Base-by-base conservation (phyloP, 495 filamentous ascomycete genomes). In the Penicillium odoratum region DNA sequence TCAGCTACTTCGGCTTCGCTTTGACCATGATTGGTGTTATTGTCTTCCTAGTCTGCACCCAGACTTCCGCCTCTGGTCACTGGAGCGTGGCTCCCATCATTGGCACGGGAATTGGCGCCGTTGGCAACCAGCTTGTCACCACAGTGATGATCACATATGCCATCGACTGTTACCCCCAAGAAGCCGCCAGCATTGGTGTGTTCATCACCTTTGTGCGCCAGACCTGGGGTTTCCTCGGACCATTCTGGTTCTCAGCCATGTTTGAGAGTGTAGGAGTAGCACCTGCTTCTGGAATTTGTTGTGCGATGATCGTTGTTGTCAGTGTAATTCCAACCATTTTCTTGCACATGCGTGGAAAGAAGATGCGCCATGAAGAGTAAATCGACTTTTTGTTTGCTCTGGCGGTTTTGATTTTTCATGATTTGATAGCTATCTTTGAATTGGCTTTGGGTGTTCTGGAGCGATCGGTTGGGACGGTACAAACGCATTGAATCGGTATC, bases 191-290 rank as follows among this genome's bases (percentile, higher is more conserved):
- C 60, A 74, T 84, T 7, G 83, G 83, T 36, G 82, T 85, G 4
- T 83, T 83, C 52, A 78, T 85, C 50, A 83, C 73, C 0, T 78
- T 85, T 59, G 73, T 83, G 26, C 67, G 82, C 21, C 76, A 79
- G 55, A 76, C 69, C 2, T 85, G 81, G 81, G 81, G 81, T 1
- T 85, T 85, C 59, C 81, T 84, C 63, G 82, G 82, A 1, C 79
- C 79, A 0, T 85, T 85, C 57, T 85, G 80, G 79, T 80, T 84
- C 55, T 78, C 81, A 16, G 40, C 60, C 25, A 82, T 83, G 79
- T 77, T 82, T 29, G 65, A 74, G 4, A 73, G 62, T 55, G 70
- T 81, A 21, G 80, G 79, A 3, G 47, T 76, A 31, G 68, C 64
- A 28, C 69, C 61, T 9, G 76, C 77, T 51, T 68, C 77, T 5